phyloP scores from a whole-genome alignment of 306 rosid species.

The Mucuna pruriens region DNA sequence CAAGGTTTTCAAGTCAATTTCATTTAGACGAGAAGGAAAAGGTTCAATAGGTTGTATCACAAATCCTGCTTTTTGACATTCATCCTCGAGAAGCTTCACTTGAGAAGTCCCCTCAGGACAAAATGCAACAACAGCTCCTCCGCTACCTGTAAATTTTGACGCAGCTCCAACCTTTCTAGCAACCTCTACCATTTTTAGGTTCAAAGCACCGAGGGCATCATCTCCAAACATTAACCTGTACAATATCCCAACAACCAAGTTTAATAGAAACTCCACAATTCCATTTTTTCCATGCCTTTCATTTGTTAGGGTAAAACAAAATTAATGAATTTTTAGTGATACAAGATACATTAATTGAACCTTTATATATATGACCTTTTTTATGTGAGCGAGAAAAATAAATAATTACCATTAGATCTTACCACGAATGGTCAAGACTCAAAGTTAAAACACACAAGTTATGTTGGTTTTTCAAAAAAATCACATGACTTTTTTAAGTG shows the following conservation, averaged over 20 bases:
- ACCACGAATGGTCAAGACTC: too few species aligned
- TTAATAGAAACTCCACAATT: constrained; percentile 23
- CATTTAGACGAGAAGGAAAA: constrained; percentile 69
- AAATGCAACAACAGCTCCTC: constrained; percentile 89
- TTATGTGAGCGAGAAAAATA: too few species aligned
- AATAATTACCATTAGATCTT: too few species aligned
- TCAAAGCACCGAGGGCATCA: constrained; percentile 76
- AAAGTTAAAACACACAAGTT: too few species aligned
- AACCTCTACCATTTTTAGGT: constrained; percentile 87
- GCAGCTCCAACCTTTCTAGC: constrained; percentile 92
- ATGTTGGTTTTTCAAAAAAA: too few species aligned
- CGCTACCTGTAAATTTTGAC: constrained; percentile 95
- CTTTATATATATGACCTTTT: too few species aligned
- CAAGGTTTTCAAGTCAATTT: constrained; percentile 60
- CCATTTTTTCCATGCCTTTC: constrained; percentile 28
- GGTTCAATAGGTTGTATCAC: constrained; percentile 52
- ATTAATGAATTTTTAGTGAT: background rate
- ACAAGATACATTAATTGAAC: background rate
- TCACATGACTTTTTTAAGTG: too few species aligned
- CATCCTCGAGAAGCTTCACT: constrained; percentile 73
- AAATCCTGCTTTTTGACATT: constrained; percentile 75
- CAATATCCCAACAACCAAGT: constrained; percentile 4
- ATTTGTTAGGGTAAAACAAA: background rate
- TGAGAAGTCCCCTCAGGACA: constrained; percentile 82
- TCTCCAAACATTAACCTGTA: constrained; percentile 90